Evolutionary conservation across 164 flowering plant species (phyloP), one percentile per base, ranked within the genome.

Genomic region (Magnolia kwangsiensis): DNA sequence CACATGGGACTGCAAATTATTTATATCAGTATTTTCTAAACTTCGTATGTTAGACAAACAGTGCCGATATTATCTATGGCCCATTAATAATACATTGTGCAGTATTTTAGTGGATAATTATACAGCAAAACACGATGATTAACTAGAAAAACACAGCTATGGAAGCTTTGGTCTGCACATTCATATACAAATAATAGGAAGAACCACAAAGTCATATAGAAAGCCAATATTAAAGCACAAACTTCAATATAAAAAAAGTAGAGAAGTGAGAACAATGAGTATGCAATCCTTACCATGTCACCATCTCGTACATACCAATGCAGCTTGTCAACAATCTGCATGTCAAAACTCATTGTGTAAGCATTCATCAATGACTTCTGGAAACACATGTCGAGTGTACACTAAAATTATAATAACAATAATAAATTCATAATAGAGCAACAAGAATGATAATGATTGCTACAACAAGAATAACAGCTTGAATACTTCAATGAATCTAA

Each of bases 301-400:
- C 89, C 95, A 78, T 81, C 78, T 78, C 82, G 81, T 27, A 86
- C 88, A 83, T 91, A 92, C 83, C 86, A 86, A 73, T 87, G 94
- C 21, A 92, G 90, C 80, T 64, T 88, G 63, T 90, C 88, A 77
- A 87, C 95, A 87, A 92, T 87, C 95, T 92, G 95, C 89, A 84
- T 7, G 77, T 13, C 1, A 67, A 51, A 79, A 74, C 14, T 20
- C 65, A 51, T 21, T 27, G 65, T 74, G 69, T 81, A 77, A 84
- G 73, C 63, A 27, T 21, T 65, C 0, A n/a, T 64, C 49, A 64
- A 63, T 8, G 7, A 18, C 18, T 67, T 50, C 20, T 16, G 37
- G 14, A 65, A 14, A 24, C 29, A 9, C 68, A 65, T 2, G 9
- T 63, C 65, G 20, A 6, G 0, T 63, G 65, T 63, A 63, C 21